These are phyloP conservation scores for Colletotrichum tropicicola DNA, from an alignment of 2,329 filamentous ascomycete genomes.

Conservation along the genomic window DNA sequence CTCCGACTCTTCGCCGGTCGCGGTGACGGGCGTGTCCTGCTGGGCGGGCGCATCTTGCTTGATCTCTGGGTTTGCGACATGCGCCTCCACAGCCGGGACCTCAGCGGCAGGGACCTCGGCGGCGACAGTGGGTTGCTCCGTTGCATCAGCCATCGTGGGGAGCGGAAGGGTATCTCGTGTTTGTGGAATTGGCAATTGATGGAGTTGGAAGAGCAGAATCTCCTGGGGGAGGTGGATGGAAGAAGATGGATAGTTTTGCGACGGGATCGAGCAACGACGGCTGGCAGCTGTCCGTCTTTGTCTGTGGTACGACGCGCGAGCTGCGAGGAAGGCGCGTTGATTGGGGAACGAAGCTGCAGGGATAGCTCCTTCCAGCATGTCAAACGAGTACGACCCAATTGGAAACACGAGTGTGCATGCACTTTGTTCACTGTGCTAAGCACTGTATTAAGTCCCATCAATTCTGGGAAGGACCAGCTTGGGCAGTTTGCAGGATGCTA, in stretches of 20 bases:
- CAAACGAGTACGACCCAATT: constrained; percentile 15
- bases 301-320: constrained; percentile 30
- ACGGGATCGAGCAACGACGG: constrained; percentile 2
- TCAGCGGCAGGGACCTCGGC: constrained; percentile 19
- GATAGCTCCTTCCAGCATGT: constrained; percentile 21
- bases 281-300: constrained; percentile 1
- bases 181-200: not conserved
- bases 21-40: constrained; percentile 18
- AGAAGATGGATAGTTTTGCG: not conserved
- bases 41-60: constrained; percentile 24
- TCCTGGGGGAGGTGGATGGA: not conserved
- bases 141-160: constrained; percentile 38
- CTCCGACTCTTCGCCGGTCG: constrained; percentile 38
- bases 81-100: constrained; percentile 32
- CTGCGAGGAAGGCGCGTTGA: constrained; percentile 29
- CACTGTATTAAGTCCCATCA: constrained; percentile 24
- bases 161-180: not conserved
- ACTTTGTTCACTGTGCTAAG: not conserved
- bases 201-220: not conserved
- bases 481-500: not conserved
- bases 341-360: constrained; percentile 32
- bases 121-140: constrained; percentile 37
- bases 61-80: constrained; percentile 33
- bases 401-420: not conserved
- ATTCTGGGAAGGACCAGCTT: not conserved